These are phyloP conservation scores for Cucumis cinereus DNA, from an alignment of 306 rosid species.

Conservation along the genomic window DNA sequence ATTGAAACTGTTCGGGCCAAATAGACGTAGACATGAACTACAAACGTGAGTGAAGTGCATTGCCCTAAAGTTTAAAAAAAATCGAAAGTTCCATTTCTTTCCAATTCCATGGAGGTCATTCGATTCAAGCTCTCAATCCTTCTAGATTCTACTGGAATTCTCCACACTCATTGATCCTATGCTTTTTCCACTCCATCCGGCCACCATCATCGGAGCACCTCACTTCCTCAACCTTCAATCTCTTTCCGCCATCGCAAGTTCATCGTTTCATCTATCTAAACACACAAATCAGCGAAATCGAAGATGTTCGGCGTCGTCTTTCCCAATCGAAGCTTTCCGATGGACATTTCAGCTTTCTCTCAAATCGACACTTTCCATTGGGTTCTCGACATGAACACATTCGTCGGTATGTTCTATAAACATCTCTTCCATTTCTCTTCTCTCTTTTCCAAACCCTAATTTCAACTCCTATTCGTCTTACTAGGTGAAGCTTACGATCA, in stretches of 20 bases:
- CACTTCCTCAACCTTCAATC: background rate
- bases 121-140: background rate
- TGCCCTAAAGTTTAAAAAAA: too few relatives aligned
- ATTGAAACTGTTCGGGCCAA: too few relatives aligned
- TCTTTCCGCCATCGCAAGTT: background rate
- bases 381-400: constrained; percentile 83
- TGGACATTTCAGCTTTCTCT: constrained; percentile 77
- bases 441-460: background rate
- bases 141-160: background rate
- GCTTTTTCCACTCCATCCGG: background rate
- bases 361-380: constrained; percentile 88
- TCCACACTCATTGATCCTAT: background rate
- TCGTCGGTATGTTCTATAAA: constrained; percentile 40
- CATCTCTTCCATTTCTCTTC: background rate
- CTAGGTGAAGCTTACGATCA: constrained; percentile 79
- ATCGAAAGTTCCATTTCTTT: background rate
- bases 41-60: too few relatives aligned
- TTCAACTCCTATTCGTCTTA: constrained; percentile 10
- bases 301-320: constrained; percentile 87
- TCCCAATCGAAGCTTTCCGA: constrained; percentile 87
- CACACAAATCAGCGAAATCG: background rate
- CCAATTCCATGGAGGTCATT: background rate
- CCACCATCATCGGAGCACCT: background rate
- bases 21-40: too few relatives aligned
- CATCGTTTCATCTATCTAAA: background rate